Evolutionary conservation across 2,329 filamentous ascomycete genomes (phyloP), one percentile per base, ranked within the genome.

Genomic region (Aspergillus hortae): DNA sequence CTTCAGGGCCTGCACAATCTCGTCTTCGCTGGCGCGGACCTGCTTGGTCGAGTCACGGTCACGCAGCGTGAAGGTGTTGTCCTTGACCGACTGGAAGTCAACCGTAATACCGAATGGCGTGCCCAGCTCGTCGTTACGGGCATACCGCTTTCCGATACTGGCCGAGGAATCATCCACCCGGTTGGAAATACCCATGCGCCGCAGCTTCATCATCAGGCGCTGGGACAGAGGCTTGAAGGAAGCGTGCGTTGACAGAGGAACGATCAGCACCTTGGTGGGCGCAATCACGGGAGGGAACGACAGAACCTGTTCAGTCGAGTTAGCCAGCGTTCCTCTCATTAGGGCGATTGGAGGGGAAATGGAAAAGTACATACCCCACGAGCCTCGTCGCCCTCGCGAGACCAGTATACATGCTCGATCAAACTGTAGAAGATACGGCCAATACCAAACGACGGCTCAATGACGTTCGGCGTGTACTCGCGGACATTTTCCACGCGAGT

Each of bases 401-500:
- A 90, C 92, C 94, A 99, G 82, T 92, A 99, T 70, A 83, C 86
- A 75, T 99, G 94, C 77, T 99, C 94, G 68, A 95, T 88, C 65
- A 99, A 77, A 55, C 88, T 86, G 78, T 96, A 97, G 53, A 97
- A 78, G 57, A 97, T 96, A 63, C 92, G 85, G 54, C 92, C 94
- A 66, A 97, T 95, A 79, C 92, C 92, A 65, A 97, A 99, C 0
- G 92, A 97, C 1, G 92, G 94, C 77, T 99, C 94, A 62, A 97
- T 95, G 44, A 95, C 91, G 68, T 96, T 96, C 54, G 92, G 92
- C 0, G 88, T 95, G 77, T 90, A 99, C 71, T 96, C 92, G 64
- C 94, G 84, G 53, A 86, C 84, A 69, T 95, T 87, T 73, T 96
- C 90, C 4, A 85, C 82, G 57, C 90, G 81, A 61, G 87, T 95